Percentiles rank a stretch among this genome's conserved stretches.
Conservation (phyloP, 208 protist genomes). For the Angomonas ambiguus region DNA sequence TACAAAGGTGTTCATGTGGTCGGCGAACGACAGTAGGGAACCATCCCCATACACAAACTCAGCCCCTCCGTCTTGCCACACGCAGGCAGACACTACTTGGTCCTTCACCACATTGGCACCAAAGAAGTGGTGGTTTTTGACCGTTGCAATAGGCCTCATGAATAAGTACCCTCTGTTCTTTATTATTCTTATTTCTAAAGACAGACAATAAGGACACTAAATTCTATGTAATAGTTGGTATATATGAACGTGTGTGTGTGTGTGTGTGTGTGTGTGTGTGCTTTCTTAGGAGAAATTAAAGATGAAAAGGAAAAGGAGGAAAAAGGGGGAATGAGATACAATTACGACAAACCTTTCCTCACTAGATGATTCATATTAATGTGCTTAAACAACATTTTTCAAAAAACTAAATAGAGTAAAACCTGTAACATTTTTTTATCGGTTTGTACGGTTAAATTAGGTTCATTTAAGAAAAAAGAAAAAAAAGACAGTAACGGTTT, state of each 20-base stretch:
- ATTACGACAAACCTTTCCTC: slow-evolving; percentile 13
- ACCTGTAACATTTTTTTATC: not conserved
- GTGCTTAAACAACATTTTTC: no score
- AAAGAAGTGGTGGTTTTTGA: slow-evolving; percentile 12
- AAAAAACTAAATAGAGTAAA: not conserved
- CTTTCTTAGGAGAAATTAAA: no score
- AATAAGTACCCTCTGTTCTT: no score
- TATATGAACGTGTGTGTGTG: slow-evolving; percentile 5
- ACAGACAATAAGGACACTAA: no score
- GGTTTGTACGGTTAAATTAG: not conserved
- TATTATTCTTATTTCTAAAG: no score
- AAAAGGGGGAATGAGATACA: slow-evolving; percentile 1
- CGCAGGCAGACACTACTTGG: slow-evolving; percentile 50
- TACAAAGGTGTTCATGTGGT: slow-evolving; percentile 84
- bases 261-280: not conserved
- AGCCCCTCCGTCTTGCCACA: slow-evolving; percentile 58
- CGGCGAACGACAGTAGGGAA: slow-evolving; percentile 71
- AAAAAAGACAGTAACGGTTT: no score
- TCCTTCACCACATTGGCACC: slow-evolving; percentile 21
- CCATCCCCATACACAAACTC: slow-evolving; percentile 86
- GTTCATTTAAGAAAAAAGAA: slow-evolving; percentile 10
- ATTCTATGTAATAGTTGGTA: not conserved
- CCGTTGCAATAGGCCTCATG: not conserved
- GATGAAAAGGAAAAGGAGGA: no score
- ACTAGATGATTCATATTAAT: no score